Base-by-base conservation (phyloP, 1,284 basidiomycete species). In the Trametes polyzona region DNA sequence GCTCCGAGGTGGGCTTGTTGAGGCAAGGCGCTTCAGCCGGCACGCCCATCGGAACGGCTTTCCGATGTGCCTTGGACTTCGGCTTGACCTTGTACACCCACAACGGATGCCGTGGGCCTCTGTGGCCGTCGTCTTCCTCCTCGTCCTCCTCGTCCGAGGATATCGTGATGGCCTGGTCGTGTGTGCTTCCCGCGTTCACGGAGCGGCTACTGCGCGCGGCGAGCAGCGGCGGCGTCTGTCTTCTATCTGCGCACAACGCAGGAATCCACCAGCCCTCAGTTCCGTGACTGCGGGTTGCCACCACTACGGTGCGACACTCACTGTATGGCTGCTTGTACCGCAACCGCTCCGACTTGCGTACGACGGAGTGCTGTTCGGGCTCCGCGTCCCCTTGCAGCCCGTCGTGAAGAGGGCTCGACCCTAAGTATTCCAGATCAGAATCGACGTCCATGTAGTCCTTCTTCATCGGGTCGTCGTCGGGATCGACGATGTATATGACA, bases 401-500 rank as follows among this genome's bases (percentile, higher is more conserved):
- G n/a, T 8, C 10, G 14, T 14, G 5, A 16, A 8, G 26, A 6
- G 40, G 11, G 3, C 1, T 26, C 23, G 23, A 26, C 12, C 19
- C 29, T 9, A n/a, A 41, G 39, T 21, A 5, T 11, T 19, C 9
- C 29, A 10, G 29, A 6, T 23, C 29, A 30, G 29, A 9, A 21
- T 35, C 26, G 12, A 3, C 12, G 12, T 50, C 30, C 29, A 14
- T 17, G 29, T 21, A n/a, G 2, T 14, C 12, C 21, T 26, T 6
- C 9, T 23, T 10, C 19, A 26, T 37, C 8, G 24, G 23, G n/a
- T 37, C 24, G 17, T 36, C 33, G 14, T 46, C 35, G 24, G 35
- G 3, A 26, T 39, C 42, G 24, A 52, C 3, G 26, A 37, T 46
- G 35, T 52, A 52, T 19, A 52, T 46, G 24, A 52, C 51, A 17